A percentile compares a stretch with the other conserved stretches of the same genome.
phyloP scores from a whole-genome alignment of 768 basidiomycete species.

The Multifurca ochricompacta region DNA sequence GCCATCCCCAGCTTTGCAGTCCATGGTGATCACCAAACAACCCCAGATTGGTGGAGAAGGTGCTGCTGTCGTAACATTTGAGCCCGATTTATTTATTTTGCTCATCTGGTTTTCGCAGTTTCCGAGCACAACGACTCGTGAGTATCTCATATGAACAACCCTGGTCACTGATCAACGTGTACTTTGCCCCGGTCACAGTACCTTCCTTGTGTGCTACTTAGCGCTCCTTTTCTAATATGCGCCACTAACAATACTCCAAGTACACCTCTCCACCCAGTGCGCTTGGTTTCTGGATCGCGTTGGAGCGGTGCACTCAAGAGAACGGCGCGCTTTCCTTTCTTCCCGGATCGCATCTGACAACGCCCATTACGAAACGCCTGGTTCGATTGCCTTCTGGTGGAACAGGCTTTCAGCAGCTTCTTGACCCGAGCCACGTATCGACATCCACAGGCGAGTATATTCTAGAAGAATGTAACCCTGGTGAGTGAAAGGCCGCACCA shows the following conservation, averaged over 20 bases:
- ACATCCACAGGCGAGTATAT: constrained; percentile 44
- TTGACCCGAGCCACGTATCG: constrained; percentile 29
- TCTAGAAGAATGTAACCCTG: constrained; percentile 66
- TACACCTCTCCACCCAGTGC: constrained; percentile 91
- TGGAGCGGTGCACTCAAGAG: constrained; percentile 75
- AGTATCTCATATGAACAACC: constrained; percentile 26
- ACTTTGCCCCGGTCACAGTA: constrained; percentile 33
- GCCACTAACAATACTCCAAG: constrained; percentile 32
- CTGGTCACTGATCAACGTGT: background rate
- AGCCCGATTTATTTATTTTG: background rate
- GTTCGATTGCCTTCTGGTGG: constrained; percentile 69
- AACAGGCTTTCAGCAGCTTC: constrained; percentile 73
- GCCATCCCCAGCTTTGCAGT: constrained; percentile 59
- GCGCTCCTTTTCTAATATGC: background rate
- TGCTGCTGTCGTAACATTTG: constrained; percentile 26
- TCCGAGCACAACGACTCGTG: constrained; percentile 92
- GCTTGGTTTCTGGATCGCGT: constrained; percentile 93
- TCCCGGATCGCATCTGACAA: constrained; percentile 79
- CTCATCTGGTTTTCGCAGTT: constrained; percentile 38
- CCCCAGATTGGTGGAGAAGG: constrained; percentile 89
- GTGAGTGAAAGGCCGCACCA: constrained; percentile 29
- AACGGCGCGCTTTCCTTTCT: constrained; percentile 87
- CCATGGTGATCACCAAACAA: constrained; percentile 96
- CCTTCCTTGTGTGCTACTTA: constrained; percentile 53
- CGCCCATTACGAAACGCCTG: constrained; percentile 76